Evolutionary conservation across 1,139 yeast species (phyloP).

Genomic region (Tardiomyces depauwii): DNA sequence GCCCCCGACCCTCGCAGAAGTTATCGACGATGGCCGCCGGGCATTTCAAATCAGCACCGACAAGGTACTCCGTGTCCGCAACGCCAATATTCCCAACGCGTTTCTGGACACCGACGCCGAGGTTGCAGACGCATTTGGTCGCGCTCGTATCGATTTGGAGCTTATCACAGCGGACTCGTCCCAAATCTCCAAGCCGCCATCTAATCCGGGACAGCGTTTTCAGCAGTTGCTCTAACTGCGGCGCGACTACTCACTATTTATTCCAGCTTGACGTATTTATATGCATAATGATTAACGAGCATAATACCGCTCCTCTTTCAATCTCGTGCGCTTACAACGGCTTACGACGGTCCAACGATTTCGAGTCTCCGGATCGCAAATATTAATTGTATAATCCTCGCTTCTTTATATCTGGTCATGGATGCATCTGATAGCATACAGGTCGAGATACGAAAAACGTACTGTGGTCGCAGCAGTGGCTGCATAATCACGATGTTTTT

Average conservation of each 20-base stretch:
- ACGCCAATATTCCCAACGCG: constrained; percentile 9
- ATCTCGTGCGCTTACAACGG: no score
- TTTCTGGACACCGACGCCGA: constrained; percentile 21
- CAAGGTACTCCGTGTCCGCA: constrained; percentile 25
- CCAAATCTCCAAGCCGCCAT: neutral
- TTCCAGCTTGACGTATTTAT: neutral
- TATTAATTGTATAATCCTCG: no score
- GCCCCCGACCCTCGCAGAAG: constrained; percentile 57
- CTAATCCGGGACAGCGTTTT: neutral
- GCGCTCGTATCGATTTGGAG: constrained; percentile 12
- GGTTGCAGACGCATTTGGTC: constrained; percentile 22
- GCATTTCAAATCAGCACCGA: constrained; percentile 46
- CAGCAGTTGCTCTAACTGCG: neutral
- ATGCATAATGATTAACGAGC: no score
- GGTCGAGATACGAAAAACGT: no score
- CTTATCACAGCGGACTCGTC: constrained; percentile 4
- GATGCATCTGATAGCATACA: no score
- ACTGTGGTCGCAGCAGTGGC: no score
- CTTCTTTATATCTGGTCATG: no score
- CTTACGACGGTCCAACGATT: no score
- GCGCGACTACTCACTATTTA: neutral
- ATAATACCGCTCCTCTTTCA: no score
- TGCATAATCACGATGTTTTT: no score
- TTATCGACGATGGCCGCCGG: constrained; percentile 56
- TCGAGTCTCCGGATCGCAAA: no score